These are phyloP conservation scores for Aspergillus clavatus DNA, from an alignment of 2,329 filamentous ascomycete species.

Conservation along the genomic window DNA sequence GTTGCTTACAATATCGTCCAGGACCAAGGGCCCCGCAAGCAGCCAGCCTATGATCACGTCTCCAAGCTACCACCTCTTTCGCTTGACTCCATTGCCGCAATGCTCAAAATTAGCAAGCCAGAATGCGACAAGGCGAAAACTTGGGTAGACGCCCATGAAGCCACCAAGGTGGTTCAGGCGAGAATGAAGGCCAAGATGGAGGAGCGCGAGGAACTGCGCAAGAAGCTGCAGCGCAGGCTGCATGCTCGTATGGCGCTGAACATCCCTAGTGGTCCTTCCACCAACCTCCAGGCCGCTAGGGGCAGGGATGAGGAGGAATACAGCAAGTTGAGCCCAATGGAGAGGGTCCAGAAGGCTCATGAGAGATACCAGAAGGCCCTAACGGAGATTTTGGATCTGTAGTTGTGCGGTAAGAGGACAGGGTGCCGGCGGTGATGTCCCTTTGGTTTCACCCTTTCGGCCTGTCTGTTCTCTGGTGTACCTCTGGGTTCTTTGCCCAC, in stretches of 20 bases:
- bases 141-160: slow-evolving; percentile 17
- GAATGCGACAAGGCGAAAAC: slow-evolving; percentile 16
- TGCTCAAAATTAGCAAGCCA: slow-evolving; percentile 16
- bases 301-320: not conserved
- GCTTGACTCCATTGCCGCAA: slow-evolving; percentile 13
- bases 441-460: not conserved
- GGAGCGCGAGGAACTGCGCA: slow-evolving; percentile 8
- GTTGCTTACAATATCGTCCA: not conserved
- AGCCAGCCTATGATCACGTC: slow-evolving; percentile 3
- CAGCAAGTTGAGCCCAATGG: slow-evolving; percentile 1
- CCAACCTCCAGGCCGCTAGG: not conserved
- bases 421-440: no score
- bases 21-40: not conserved
- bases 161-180: slow-evolving; percentile 6
- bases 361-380: slow-evolving; percentile 15
- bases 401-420: no score
- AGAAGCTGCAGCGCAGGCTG: slow-evolving; percentile 5
- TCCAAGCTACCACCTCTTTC: slow-evolving; percentile 7
- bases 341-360: slow-evolving; percentile 11
- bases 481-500: not conserved
- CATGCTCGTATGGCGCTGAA: slow-evolving; percentile 4
- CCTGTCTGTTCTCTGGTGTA: no score
- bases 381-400: not conserved
- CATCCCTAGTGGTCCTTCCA: not conserved
- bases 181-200: slow-evolving; percentile 3